Percentiles rank a stretch among this genome's conserved stretches.
Evolutionary conservation across 2,329 filamentous ascomycete species (phyloP).

Genomic region (Penicillium brevicompactum): DNA sequence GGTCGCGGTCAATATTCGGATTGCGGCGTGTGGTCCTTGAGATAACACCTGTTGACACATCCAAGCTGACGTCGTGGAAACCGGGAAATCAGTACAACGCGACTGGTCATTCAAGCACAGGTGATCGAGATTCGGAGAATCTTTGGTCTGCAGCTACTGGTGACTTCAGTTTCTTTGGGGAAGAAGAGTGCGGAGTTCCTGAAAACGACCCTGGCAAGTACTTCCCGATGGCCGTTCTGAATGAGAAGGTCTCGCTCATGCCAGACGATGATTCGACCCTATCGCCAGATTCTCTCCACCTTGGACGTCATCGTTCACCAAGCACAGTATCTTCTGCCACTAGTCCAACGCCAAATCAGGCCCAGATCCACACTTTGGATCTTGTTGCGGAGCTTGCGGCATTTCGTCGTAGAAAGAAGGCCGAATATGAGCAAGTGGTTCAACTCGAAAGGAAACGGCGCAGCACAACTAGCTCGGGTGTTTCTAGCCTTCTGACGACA

Average conservation of each 20-base stretch:
- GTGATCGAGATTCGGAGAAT: constrained; percentile 61
- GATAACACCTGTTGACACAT: constrained; percentile 42
- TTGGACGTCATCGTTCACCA: constrained; percentile 12
- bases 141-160: constrained; percentile 61
- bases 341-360: constrained; percentile 6
- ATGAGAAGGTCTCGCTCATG: constrained; percentile 49
- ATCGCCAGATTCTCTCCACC: constrained; percentile 17
- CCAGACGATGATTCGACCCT: constrained; percentile 32
- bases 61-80: constrained; percentile 37
- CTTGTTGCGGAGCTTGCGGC: constrained; percentile 56
- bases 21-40: constrained; percentile 60
- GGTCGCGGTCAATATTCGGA: constrained; percentile 56
- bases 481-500: constrained; percentile 15
- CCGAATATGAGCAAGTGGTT: constrained; percentile 47
- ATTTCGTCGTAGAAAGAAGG: constrained; percentile 57
- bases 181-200: constrained; percentile 57
- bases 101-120: constrained; percentile 57
- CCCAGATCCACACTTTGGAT: constrained; percentile 43
- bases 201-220: constrained; percentile 47
- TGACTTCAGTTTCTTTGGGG: constrained; percentile 65
- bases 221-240: constrained; percentile 46
- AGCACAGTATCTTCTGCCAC: not conserved
- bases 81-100: constrained; percentile 49
- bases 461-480: constrained; percentile 26
- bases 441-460: constrained; percentile 28